phyloP scores from a whole-genome alignment of 257 asterid species.

The Solanum pennellii region DNA sequence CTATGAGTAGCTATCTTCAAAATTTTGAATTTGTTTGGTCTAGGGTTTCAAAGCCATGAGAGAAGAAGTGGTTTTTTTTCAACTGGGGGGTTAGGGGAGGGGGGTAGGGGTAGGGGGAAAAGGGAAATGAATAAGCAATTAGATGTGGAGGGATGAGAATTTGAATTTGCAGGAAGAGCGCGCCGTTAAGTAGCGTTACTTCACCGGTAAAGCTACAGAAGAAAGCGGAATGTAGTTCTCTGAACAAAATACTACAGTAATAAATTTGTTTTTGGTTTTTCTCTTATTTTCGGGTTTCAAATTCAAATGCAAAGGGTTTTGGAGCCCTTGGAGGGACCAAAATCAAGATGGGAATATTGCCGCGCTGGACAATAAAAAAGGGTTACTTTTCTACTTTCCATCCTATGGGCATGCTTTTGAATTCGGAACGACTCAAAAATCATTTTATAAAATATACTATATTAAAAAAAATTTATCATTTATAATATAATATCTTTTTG shows the following conservation, averaged over 20 bases:
- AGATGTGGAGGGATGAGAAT: constrained; percentile 5
- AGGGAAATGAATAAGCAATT: background rate
- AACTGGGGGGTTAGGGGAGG: background rate
- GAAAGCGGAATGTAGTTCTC: background rate
- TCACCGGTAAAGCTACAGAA: background rate
- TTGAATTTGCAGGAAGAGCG: constrained; percentile 20
- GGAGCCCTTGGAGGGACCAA: background rate
- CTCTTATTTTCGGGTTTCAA: constrained; percentile 3
- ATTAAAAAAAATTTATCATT: too few species aligned
- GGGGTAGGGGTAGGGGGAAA: background rate
- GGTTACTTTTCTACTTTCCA: background rate
- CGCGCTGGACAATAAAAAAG: background rate
- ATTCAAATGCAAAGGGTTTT: constrained; percentile 12
- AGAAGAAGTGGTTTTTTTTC: background rate
- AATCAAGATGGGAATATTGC: background rate
- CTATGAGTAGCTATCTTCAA: background rate
- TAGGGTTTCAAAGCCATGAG: background rate
- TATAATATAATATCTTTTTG: too few species aligned
- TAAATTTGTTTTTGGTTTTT: background rate
- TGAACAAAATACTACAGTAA: background rate
- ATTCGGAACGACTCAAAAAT: background rate
- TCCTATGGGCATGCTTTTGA: background rate
- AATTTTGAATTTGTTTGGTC: background rate
- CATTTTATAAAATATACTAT: too few species aligned
- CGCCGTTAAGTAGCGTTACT: constrained; percentile 6